These are phyloP conservation scores for Polygonum aviculare DNA, from an alignment of 148 eudicot genomes.

Conservation along the genomic window DNA sequence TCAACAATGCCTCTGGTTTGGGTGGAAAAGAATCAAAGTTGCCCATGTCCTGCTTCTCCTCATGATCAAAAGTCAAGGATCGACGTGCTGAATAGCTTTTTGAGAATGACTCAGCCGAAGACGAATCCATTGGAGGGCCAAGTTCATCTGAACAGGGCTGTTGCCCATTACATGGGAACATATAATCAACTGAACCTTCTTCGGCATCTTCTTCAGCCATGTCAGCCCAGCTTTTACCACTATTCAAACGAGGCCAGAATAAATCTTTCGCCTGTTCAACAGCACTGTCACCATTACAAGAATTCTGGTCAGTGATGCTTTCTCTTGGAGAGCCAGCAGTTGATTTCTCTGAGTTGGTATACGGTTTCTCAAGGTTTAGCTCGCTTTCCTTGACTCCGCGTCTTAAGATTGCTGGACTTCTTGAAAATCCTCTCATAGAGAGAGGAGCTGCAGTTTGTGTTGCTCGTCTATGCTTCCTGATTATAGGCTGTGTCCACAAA, in stretches of 20 bases:
- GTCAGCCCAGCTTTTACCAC: constrained; percentile 73
- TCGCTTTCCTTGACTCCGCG: constrained; percentile 15
- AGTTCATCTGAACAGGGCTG: constrained; percentile 14
- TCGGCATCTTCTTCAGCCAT: constrained; percentile 70
- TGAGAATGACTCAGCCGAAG: constrained; percentile 3
- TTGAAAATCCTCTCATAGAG: not conserved
- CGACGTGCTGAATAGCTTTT: constrained; percentile 14
- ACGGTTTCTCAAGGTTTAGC: constrained; percentile 11
- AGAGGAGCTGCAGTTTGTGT: constrained; percentile 12
- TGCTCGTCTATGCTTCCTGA: not conserved
- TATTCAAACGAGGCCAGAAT: not conserved
- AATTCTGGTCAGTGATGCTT: not conserved
- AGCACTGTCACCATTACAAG: not conserved
- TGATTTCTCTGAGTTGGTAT: not conserved
- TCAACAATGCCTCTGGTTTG: not conserved
- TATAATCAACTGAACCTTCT: constrained; percentile 1
- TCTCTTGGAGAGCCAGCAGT: not conserved
- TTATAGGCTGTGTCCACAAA: constrained; percentile 2
- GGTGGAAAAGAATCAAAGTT: not conserved
- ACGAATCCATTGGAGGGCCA: not conserved
- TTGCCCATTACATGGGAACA: not conserved
- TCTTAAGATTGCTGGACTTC: constrained; percentile 15
- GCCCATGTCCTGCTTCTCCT: not conserved
- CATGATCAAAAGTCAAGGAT: constrained; percentile 26
- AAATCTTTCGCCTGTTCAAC: not conserved